phyloP scores from a whole-genome alignment of 306 rosid species.

The Sechiopsis laciniata region DNA sequence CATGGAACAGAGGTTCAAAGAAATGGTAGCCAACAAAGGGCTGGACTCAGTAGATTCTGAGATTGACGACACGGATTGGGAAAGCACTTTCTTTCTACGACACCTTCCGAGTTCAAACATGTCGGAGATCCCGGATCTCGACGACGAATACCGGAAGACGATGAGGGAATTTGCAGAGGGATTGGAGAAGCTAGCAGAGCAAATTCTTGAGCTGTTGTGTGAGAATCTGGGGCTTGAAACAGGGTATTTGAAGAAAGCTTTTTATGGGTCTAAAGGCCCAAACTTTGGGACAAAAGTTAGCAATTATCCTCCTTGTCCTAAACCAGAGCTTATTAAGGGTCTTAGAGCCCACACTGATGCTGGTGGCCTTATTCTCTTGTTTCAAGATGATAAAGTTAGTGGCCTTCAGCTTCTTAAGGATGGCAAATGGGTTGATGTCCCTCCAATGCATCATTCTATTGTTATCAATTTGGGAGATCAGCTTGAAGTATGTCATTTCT shows the following conservation, averaged over 20 bases:
- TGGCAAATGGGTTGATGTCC: constrained; percentile 81
- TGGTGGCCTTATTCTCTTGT: constrained; percentile 87
- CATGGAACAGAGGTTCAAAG: constrained; percentile 82
- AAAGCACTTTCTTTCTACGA: constrained; percentile 84
- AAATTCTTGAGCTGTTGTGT: constrained; percentile 68
- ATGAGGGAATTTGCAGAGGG: constrained; percentile 67
- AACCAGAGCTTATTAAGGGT: constrained; percentile 86
- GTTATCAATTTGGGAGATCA: constrained; percentile 97
- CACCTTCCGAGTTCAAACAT: constrained; percentile 75
- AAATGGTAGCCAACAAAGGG: constrained; percentile 66
- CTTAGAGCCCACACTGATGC: constrained; percentile 97
- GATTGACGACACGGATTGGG: constrained; percentile 81
- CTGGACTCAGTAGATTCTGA: constrained; percentile 54
- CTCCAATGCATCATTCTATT: constrained; percentile 92
- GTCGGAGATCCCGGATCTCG: constrained; percentile 62
- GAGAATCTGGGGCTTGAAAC: constrained; percentile 87
- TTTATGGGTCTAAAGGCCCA: constrained; percentile 79
- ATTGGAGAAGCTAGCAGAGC: constrained; percentile 76
- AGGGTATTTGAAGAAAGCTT: constrained; percentile 72
- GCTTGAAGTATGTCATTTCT: constrained; percentile 59
- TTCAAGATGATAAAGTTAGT: constrained; percentile 93
- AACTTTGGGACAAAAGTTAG: constrained; percentile 90
- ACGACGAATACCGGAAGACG: constrained; percentile 51
- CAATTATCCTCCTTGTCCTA: constrained; percentile 92
- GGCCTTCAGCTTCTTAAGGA: constrained; percentile 95